A percentile compares a stretch with the other conserved stretches of the same genome.
These are phyloP conservation scores for Peronospora farinosa DNA, from an alignment of 352 stramenopile genomes.

Conservation along the genomic window DNA sequence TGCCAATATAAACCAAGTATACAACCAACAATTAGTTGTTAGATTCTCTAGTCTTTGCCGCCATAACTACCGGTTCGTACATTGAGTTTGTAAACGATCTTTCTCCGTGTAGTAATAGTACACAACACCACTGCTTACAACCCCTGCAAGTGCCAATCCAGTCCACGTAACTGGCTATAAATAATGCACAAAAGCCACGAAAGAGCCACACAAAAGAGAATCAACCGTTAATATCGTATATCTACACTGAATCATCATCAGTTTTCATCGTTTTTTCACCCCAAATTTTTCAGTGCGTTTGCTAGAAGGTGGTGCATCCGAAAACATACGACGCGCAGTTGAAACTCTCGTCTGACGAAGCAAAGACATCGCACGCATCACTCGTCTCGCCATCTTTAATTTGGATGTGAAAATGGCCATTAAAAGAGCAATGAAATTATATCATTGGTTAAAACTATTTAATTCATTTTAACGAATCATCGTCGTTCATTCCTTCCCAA, in stretches of 20 bases:
- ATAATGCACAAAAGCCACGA: constrained; percentile 1
- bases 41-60: no score
- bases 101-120: constrained; percentile 89
- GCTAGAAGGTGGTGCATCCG: constrained; percentile 16
- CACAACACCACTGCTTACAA: constrained; percentile 64
- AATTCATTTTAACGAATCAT: constrained; percentile 13
- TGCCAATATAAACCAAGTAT: constrained; percentile 11
- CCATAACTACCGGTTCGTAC: constrained; percentile 21
- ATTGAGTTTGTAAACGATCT: constrained; percentile 79
- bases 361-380: constrained; percentile 20
- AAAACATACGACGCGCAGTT: constrained; percentile 34
- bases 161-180: constrained; percentile 79
- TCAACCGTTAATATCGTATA: constrained; percentile 3
- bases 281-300: constrained; percentile 58
- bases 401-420: background rate
- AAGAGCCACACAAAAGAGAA: background rate
- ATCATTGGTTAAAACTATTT: constrained; percentile 9
- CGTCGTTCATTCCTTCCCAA: constrained; percentile 1
- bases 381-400: constrained; percentile 29
- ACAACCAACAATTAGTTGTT: no score
- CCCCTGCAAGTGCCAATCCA: constrained; percentile 65
- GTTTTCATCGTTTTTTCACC: constrained; percentile 23
- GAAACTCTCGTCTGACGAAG: constrained; percentile 9
- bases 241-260: background rate
- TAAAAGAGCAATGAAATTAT: background rate